Conservation (phyloP, 192 early-diverging fungal species). For the Dissophora globulifera region DNA sequence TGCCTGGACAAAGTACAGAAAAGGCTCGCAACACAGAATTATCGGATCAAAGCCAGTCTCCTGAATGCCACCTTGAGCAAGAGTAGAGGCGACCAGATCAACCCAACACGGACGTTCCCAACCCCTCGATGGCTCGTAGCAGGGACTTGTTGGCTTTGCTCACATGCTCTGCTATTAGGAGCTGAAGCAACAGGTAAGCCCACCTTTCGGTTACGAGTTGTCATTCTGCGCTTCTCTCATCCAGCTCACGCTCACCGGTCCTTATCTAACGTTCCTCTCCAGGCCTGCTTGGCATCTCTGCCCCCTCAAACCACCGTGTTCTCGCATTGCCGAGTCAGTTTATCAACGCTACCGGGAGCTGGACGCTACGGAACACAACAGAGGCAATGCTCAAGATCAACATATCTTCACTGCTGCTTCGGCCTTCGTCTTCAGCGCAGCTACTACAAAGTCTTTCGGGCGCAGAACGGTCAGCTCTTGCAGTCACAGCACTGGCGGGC, state of each 20-base stretch:
- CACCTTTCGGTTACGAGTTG: not conserved
- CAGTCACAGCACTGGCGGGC: not conserved
- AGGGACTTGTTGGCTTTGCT: conserved; percentile 11
- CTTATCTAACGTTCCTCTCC: not conserved
- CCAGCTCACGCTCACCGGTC: too few species aligned
- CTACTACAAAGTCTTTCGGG: not conserved
- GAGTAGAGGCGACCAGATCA: conserved; percentile 30
- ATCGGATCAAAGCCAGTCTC: conserved; percentile 31
- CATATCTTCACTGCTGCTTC: not conserved
- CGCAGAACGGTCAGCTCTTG: not conserved
- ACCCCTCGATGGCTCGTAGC: conserved; percentile 12
- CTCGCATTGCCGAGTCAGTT: not conserved
- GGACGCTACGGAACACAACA: not conserved
- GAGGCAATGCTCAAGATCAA: conserved; percentile 5
- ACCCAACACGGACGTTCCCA: conserved; percentile 20
- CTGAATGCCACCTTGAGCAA: conserved; percentile 36
- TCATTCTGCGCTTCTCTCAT: not conserved
- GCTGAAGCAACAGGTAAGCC: conserved; percentile 17
- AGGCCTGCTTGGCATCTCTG: not conserved
- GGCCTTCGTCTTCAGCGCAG: conserved; percentile 9
- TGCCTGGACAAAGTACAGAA: conserved; percentile 39
- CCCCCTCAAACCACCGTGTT: not conserved
- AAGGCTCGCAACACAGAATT: conserved; percentile 23
- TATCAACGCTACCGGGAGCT: not conserved
- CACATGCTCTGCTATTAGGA: conserved; percentile 4